Percentiles rank a stretch among this genome's conserved stretches.
Conservation (phyloP, 2,329 filamentous ascomycete genomes). For the Alternaria panax region DNA sequence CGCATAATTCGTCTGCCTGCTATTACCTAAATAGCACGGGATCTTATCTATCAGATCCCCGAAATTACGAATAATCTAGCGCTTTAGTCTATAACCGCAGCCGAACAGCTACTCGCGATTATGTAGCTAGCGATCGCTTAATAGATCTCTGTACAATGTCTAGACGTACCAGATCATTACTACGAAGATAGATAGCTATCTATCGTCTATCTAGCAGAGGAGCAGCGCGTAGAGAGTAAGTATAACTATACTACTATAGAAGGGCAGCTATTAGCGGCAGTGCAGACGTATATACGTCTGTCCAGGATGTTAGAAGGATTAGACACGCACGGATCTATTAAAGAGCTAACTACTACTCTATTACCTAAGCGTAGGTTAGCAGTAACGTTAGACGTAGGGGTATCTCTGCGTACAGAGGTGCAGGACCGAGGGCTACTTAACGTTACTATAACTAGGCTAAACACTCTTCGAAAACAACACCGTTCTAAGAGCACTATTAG, state of each 20-base stretch:
- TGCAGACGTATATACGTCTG: neutral
- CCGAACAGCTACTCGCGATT: neutral
- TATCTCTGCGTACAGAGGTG: neutral
- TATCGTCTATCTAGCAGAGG: no score
- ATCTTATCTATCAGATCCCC: neutral
- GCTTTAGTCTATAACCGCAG: neutral
- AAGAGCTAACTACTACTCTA: no score
- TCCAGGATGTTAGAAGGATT: neutral
- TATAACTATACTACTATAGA: neutral
- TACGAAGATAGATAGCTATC: no score
- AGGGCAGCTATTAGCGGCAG: neutral
- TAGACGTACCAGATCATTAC: neutral
- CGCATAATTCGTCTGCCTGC: slow-evolving; percentile 2
- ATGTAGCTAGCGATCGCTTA: neutral
- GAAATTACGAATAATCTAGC: neutral
- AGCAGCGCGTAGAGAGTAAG: no score
- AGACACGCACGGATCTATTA: neutral
- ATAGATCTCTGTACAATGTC: neutral
- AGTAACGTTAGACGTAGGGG: neutral
- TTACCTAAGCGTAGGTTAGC: no score
- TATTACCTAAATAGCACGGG: neutral
- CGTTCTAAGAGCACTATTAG: neutral
- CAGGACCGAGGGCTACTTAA: neutral
- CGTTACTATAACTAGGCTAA: neutral
- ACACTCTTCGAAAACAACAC: neutral